A percentile compares a stretch with the other conserved stretches of the same genome.
Conservation (phyloP, 1,139 yeast genomes). For the Spathaspora jeffriesii region DNA sequence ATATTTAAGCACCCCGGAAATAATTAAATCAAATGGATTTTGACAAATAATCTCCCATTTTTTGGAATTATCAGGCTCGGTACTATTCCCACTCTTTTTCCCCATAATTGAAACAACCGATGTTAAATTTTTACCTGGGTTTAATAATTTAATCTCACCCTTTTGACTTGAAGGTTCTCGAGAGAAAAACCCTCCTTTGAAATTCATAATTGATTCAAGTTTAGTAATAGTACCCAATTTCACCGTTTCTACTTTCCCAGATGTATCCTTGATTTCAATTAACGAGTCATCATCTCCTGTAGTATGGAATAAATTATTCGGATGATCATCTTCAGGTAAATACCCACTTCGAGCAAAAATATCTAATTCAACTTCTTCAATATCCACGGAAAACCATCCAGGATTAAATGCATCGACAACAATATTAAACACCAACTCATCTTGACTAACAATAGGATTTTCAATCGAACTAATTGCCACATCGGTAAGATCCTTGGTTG, state of each 20-base stretch:
- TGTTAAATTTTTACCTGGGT: conserved; percentile 74
- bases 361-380: conserved; percentile 74
- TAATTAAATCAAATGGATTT: conserved; percentile 83
- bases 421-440: conserved; percentile 81
- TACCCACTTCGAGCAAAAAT: conserved; percentile 82
- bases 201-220: conserved; percentile 73
- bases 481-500: conserved; percentile 78
- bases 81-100: conserved; percentile 12
- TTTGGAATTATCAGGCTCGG: conserved; percentile 42
- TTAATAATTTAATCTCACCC: conserved; percentile 70
- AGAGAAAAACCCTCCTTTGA: conserved; percentile 78
- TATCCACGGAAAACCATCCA: conserved; percentile 70
- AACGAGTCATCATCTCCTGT: neutral
- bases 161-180: conserved; percentile 56
- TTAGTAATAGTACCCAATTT: conserved; percentile 68
- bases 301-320: neutral
- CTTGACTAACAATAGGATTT: conserved; percentile 78
- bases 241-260: conserved; percentile 58
- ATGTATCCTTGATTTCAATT: conserved; percentile 6
- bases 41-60: conserved; percentile 78
- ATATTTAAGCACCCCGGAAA: conserved; percentile 82
- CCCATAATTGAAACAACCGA: conserved; percentile 13
- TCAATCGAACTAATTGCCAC: conserved; percentile 61
- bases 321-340: conserved; percentile 22
- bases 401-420: conserved; percentile 84